Evolutionary conservation across 192 early-diverging fungal species (phyloP).

Genomic region (Podila horticola): DNA sequence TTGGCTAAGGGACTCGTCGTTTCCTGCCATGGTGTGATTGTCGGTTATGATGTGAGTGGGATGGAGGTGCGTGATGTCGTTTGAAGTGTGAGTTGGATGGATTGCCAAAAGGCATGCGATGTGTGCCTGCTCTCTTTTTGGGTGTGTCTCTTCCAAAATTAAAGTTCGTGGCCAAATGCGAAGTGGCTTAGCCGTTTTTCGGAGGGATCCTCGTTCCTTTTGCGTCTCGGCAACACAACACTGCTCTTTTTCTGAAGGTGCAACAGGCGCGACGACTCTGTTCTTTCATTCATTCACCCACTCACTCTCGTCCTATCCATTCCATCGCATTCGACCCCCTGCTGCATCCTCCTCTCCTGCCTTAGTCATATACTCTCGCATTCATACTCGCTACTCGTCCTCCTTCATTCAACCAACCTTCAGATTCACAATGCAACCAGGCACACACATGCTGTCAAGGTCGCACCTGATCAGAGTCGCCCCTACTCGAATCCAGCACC

Average conservation of each 20-base stretch:
- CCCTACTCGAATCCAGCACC: conserved; percentile 9
- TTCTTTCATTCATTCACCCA: not conserved
- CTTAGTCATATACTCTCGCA: not conserved
- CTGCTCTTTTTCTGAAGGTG: not conserved
- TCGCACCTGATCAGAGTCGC: conserved; percentile 47
- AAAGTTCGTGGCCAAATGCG: not conserved
- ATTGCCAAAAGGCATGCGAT: not conserved
- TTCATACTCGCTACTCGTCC: not conserved
- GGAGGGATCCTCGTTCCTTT: not conserved
- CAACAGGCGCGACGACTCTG: not conserved
- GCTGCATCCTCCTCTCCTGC: not conserved
- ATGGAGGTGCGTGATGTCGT: not conserved
- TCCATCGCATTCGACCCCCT: not conserved
- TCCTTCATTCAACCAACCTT: not conserved
- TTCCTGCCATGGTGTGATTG: conserved; percentile 20
- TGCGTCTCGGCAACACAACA: not conserved
- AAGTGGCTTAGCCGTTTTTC: not conserved
- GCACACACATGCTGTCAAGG: conserved; percentile 5
- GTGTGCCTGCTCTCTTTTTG: not conserved
- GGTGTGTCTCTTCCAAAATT: not conserved
- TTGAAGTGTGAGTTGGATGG: not conserved
- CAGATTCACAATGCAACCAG: conserved; percentile 6
- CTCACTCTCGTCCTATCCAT: not conserved
- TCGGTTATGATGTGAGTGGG: not conserved
- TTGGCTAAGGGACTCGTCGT: conserved; percentile 33